These are phyloP conservation scores for Xerocomus potaroensis DNA, from an alignment of 768 basidiomycete genomes.

Conservation along the genomic window DNA sequence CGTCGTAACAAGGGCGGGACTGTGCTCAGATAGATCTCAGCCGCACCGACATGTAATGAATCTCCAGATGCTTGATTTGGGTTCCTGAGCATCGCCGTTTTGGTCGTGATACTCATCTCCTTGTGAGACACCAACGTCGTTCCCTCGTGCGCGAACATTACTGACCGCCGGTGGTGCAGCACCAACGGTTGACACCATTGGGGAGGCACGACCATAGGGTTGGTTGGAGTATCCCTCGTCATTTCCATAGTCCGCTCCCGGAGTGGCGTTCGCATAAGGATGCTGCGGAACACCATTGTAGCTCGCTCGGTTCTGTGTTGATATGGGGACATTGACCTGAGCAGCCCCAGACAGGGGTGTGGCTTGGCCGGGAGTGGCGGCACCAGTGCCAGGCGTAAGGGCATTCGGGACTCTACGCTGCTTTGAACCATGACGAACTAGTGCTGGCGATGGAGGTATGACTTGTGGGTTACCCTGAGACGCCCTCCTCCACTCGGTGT, in stretches of 20 bases:
- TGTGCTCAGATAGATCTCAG: slow-evolving; percentile 21
- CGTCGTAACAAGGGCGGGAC: slow-evolving; percentile 22
- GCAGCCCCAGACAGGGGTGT: slow-evolving; percentile 74
- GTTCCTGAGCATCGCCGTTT: slow-evolving; percentile 48
- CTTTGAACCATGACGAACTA: slow-evolving; percentile 74
- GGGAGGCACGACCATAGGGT: slow-evolving; percentile 74
- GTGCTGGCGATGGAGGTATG: slow-evolving; percentile 70
- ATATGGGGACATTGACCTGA: slow-evolving; percentile 68
- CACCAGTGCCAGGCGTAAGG: slow-evolving; percentile 51
- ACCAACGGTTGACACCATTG: slow-evolving; percentile 70
- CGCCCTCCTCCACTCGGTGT: slow-evolving; percentile 60
- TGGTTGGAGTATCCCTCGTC: slow-evolving; percentile 60
- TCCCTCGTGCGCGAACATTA: slow-evolving; percentile 65
- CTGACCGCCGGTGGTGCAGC: slow-evolving; percentile 71
- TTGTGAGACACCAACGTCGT: slow-evolving; percentile 63
- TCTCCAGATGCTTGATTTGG: slow-evolving; percentile 55
- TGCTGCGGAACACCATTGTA: slow-evolving; percentile 45
- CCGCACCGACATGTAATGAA: slow-evolving; percentile 80
- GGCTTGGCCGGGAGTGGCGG: slow-evolving; percentile 47
- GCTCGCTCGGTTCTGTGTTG: slow-evolving; percentile 46
- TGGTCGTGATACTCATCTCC: slow-evolving; percentile 56
- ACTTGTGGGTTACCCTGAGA: slow-evolving; percentile 54
- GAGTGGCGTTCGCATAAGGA: slow-evolving; percentile 62
- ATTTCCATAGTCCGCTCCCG: slow-evolving; percentile 57
- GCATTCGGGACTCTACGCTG: slow-evolving; percentile 58